These are phyloP conservation scores for Arxiozyma bovina DNA, from an alignment of 1,139 yeast species.

Conservation along the genomic window DNA sequence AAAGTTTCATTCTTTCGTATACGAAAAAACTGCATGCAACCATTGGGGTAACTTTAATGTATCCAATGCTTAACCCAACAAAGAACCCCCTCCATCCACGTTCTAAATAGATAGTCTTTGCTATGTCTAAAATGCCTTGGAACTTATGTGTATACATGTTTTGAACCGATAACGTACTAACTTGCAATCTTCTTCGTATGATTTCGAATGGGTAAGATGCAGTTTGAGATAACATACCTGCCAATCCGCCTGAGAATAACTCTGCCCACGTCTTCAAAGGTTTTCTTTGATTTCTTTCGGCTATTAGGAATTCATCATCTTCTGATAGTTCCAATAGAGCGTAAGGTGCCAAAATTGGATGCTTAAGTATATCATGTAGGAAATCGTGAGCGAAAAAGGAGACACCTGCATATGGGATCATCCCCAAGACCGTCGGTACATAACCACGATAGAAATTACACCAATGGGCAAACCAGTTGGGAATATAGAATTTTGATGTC, in stretches of 20 bases:
- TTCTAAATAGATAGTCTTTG: conserved; percentile 47
- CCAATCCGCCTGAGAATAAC: conserved; percentile 84
- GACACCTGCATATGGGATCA: conserved; percentile 97
- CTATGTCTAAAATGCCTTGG: conserved; percentile 38
- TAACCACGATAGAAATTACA: conserved; percentile 89
- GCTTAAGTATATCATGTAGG: conserved; percentile 75
- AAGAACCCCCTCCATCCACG: conserved; percentile 80
- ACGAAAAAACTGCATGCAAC: conserved; percentile 93
- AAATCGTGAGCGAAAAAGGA: conserved; percentile 90
- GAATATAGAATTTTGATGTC: conserved; percentile 25
- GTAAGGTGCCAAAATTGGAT: conserved; percentile 43
- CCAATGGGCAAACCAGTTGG: conserved; percentile 32
- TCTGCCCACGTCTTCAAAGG: conserved; percentile 89
- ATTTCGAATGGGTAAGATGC: conserved; percentile 97
- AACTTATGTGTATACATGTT: conserved; percentile 39
- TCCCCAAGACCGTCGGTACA: conserved; percentile 86
- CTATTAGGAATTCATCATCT: conserved; percentile 15
- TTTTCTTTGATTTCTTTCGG: conserved; percentile 33
- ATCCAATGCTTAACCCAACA: conserved; percentile 91
- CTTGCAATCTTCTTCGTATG: conserved; percentile 90
- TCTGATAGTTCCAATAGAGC: conserved; percentile 39
- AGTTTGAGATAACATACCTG: conserved; percentile 92
- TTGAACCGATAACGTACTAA: conserved; percentile 59
- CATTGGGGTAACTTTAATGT: conserved; percentile 93
- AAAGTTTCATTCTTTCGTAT: conserved; percentile 73